Percentiles rank a stretch among this genome's conserved stretches.
These are phyloP conservation scores for Fremontodendron californicum DNA, from an alignment of 345 rosid species.

Conservation along the genomic window DNA sequence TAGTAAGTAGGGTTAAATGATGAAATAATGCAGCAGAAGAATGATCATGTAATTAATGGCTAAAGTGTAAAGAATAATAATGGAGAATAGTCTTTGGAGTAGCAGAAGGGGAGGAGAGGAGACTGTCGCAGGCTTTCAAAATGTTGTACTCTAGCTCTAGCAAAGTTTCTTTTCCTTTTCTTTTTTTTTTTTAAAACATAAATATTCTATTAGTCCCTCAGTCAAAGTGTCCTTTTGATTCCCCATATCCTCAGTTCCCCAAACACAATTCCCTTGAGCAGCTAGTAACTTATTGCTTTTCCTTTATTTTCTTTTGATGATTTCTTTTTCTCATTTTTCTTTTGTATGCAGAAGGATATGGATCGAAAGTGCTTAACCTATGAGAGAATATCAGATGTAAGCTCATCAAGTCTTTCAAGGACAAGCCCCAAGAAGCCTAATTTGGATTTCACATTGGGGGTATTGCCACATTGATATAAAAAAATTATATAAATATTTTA, in stretches of 20 bases:
- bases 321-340: background rate
- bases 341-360: conserved; percentile 48
- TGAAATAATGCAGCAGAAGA: background rate
- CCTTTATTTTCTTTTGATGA: background rate
- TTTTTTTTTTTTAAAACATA: no score
- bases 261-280: conserved; percentile 19
- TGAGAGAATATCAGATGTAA: conserved; percentile 75
- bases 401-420: conserved; percentile 70
- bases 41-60: background rate
- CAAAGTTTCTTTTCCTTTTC: conserved; percentile 14
- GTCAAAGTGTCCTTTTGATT: conserved; percentile 40
- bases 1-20: conserved; percentile 16
- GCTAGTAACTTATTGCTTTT: background rate
- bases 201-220: conserved; percentile 41
- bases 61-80: background rate
- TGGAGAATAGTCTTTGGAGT: conserved; percentile 18
- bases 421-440: conserved; percentile 84
- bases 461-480: conserved; percentile 50
- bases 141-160: conserved; percentile 16
- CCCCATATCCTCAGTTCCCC: conserved; percentile 7
- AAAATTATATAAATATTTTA: background rate
- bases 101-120: background rate
- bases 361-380: conserved; percentile 66
- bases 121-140: conserved; percentile 32
- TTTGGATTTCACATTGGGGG: conserved; percentile 93